Evolutionary conservation across 169 alveolate species (phyloP), one percentile per base, ranked within the genome.

Genomic region (Theileria equi): DNA sequence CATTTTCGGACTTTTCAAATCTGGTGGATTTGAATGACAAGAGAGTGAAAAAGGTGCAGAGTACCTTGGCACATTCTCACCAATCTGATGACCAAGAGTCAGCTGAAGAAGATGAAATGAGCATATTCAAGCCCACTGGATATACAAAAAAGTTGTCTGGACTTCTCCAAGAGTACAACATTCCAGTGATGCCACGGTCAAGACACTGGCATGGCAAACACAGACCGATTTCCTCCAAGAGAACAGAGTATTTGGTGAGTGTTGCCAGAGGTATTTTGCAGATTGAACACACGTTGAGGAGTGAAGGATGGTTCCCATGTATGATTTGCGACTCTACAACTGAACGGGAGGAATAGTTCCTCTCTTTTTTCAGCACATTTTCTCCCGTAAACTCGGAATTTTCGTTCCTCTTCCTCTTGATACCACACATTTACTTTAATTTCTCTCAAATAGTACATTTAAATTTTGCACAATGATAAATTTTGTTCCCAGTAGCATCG

Each of bases 291-390:
- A 49, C 45, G 35, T 66, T 74, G 23, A 40, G 79, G 19, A 65
- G 29, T 6, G 60, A 74, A 1, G 79, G 79, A 34, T 71, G 82
- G 82, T 49, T 48, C 45, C 82, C 82, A 0, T 57, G 76, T 0
- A 62, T 57, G 8, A 38, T 43, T 26, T 67, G 61, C 25, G 69
- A 48, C 6, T 35, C 38, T n/a, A 44, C 40, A 1, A 35, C 59
- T 8, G 19, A 25, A 44, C 32, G 23, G 4, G 10, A 36, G 13
- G 13, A 36, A 11, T 36, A 36, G 13, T 36, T 36, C n/a, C n/a
- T n/a, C n/a, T n/a, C n/a, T n/a, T n/a, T n/a, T n/a, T n/a, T n/a
- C n/a, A n/a, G n/a, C n/a, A n/a, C n/a, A n/a, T n/a, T n/a, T n/a
- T n/a, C n/a, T n/a, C n/a, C n/a, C n/a, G n/a, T n/a, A n/a, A n/a